Evolutionary conservation across 306 rosid genomes (phyloP), one percentile per base, ranked within the genome.

Genomic region (Quercus engelmannii): DNA sequence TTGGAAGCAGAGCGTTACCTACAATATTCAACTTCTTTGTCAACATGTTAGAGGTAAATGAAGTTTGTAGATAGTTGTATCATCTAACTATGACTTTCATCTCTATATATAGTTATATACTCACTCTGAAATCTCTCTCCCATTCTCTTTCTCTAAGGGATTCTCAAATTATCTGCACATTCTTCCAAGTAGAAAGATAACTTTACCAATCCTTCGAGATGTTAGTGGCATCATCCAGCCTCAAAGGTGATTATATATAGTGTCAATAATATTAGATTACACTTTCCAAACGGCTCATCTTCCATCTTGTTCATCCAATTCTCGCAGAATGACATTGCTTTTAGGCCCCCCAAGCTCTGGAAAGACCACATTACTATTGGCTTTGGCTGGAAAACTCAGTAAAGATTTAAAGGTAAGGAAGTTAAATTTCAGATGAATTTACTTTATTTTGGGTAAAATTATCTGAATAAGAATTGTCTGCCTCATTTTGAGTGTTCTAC

Each of bases 281-380:
- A 2, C 25, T 17, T 25, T 51, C 14, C 76, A 59, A n/a, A 58
- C 3, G 13, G 10, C 5, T 61, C 38, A 12, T 35, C 54, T 28
- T 3, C 21, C 15, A 46, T 4, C 26, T 12, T 12, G 54, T 63
- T 77, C 19, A 20, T 76, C 17, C 33, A 20, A 56, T 86, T 26
- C 13, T 35, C 21, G 72, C 52, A 73, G 88, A 82, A 87, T 94
- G 94, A 87, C 97, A 56, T 74, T 94, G 49, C 97, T 94, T 79
- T 67, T 92, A 46, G 98, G 98, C 63, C 96, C 98, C 78, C 98
- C 96, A 49, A 83, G 93, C 51, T 87, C 97, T 28, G 97, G 98
- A 31, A 94, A 92, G 87, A 92, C 97, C 43, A 89, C 98, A 30
- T 59, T 94, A 31, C 82, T 94, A 69, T 62, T 89, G 68, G 94